Conservation (phyloP, 192 early-diverging fungal genomes). For the Coemansia sp. region DNA sequence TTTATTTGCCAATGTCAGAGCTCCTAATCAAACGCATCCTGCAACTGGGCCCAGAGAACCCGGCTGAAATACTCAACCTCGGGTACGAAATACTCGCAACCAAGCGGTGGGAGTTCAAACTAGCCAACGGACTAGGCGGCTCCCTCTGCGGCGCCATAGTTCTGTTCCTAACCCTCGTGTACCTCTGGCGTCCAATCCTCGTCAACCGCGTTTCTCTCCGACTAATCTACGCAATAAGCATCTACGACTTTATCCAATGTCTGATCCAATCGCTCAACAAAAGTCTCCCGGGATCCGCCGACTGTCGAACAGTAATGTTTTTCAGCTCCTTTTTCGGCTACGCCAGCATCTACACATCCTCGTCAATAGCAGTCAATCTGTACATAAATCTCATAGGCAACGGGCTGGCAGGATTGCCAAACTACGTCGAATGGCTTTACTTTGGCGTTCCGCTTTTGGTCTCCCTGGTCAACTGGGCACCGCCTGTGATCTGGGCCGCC, state of each 20-base stretch:
- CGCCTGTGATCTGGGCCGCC: conserved; percentile 4
- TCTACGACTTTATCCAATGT: conserved; percentile 10
- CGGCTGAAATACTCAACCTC: background rate
- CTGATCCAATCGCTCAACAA: conserved; percentile 1
- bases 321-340: conserved; percentile 8
- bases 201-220: conserved; percentile 13
- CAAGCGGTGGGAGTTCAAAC: conserved; percentile 3
- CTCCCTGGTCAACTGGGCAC: conserved; percentile 3
- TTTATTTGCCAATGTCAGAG: background rate
- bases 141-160: conserved; percentile 8
- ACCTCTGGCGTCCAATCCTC: conserved; percentile 8
- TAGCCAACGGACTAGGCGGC: conserved; percentile 8
- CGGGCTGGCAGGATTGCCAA: background rate
- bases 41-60: conserved; percentile 6
- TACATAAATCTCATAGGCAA: background rate
- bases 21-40: background rate
- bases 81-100: background rate
- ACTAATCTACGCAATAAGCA: conserved; percentile 10
- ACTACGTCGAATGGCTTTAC: conserved; percentile 4
- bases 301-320: conserved; percentile 4
- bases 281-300: background rate
- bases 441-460: background rate
- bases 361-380: conserved; percentile 12
- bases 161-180: background rate
- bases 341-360: conserved; percentile 12